Percentiles rank a stretch among this genome's conserved stretches.
Conservation (phyloP, 1,284 basidiomycete species). For the Cystobasidiaceae sp. region DNA sequence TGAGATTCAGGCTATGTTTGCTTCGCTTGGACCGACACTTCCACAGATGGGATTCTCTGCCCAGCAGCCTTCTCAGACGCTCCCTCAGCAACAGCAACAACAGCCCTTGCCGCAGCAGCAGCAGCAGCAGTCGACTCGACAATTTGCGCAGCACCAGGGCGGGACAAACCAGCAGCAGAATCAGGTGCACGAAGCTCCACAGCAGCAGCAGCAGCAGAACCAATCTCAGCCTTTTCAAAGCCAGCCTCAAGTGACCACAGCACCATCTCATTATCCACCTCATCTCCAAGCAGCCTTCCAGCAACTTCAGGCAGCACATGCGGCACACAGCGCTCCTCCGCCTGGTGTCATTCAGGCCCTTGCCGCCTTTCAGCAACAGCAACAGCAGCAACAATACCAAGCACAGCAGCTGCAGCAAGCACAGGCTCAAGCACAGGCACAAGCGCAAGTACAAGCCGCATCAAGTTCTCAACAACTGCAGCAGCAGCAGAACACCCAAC, state of each 20-base stretch:
- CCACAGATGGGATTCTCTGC: too few relatives aligned
- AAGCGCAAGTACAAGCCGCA: too few relatives aligned
- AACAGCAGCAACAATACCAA: conserved; percentile 18
- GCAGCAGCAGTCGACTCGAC: conserved; percentile 11
- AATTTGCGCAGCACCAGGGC: too few relatives aligned
- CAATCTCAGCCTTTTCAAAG: too few relatives aligned
- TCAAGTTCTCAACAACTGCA: too few relatives aligned
- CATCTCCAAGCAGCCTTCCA: conserved; percentile 28
- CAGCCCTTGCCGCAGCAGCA: not conserved
- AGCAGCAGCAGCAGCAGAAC: too few relatives aligned
- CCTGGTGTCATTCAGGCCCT: conserved; percentile 13
- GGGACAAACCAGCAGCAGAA: too few relatives aligned
- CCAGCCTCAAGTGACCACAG: too few relatives aligned
- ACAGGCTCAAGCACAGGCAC: not conserved
- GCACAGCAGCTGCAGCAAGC: not conserved
- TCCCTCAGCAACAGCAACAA: conserved; percentile 6
- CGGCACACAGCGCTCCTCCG: not conserved
- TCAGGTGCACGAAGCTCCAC: too few relatives aligned
- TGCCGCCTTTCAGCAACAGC: conserved; percentile 11
- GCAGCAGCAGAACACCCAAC: too few relatives aligned
- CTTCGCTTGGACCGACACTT: conserved; percentile 3
- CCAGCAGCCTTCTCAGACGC: too few relatives aligned
- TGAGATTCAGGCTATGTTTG: conserved; percentile 27
- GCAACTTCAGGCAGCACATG: conserved; percentile 18
- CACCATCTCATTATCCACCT: conserved; percentile 22